phyloP scores from a whole-genome alignment of 371 early-diverging fungal species.

The Mortierella sp. region DNA sequence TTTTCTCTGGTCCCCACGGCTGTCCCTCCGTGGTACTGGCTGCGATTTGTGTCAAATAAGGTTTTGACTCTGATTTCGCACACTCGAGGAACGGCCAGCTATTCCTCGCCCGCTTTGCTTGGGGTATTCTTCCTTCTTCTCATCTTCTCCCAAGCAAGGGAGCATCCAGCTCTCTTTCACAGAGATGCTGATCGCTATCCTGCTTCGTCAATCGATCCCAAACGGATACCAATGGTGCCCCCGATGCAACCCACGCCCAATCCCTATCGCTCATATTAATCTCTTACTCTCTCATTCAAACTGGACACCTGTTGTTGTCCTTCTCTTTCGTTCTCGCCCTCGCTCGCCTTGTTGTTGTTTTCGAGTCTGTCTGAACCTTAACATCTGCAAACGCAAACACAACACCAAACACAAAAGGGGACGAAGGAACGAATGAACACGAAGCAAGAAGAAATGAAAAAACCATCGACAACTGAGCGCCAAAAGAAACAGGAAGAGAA shows the following conservation, averaged over 20 bases:
- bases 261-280: not conserved
- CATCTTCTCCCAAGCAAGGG: not conserved
- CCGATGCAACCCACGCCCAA: too few species aligned
- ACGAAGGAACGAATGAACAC: not conserved
- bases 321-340: not conserved
- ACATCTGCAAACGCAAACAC: not conserved
- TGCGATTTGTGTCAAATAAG: not conserved
- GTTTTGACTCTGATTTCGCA: not conserved
- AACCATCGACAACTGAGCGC: not conserved
- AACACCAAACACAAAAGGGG: not conserved
- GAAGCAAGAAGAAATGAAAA: not conserved
- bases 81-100: not conserved
- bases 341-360: not conserved
- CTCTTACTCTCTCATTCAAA: not conserved
- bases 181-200: not conserved
- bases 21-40: not conserved
- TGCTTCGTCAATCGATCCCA: not conserved
- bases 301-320: not conserved
- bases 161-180: not conserved
- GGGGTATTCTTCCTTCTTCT: not conserved
- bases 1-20: not conserved
- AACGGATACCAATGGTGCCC: too few species aligned
- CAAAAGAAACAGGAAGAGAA: not conserved
- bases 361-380: slow-evolving; percentile 7
- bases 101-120: not conserved